phyloP scores from a whole-genome alignment of 2,329 filamentous ascomycete genomes.

The Beauveria sp. region DNA sequence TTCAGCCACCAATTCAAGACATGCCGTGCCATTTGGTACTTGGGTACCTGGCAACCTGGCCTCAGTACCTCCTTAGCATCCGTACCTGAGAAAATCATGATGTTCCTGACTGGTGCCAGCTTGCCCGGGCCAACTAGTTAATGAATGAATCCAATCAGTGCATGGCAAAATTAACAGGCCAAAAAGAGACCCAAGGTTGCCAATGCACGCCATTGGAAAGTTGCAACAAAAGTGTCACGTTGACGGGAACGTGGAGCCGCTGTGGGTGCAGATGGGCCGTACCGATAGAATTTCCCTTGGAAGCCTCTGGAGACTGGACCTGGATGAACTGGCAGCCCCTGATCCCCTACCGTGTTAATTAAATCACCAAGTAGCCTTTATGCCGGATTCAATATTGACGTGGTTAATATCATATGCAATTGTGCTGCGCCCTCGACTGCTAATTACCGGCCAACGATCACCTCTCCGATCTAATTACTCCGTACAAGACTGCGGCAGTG shows the following conservation, averaged over 20 bases:
- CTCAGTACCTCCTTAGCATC: background rate
- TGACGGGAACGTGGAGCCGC: slow-evolving; percentile 8
- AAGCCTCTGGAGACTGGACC: background rate
- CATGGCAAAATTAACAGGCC: background rate
- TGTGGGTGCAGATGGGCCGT: slow-evolving; percentile 6
- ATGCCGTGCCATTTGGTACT: background rate
- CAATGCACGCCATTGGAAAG: background rate
- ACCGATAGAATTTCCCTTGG: background rate
- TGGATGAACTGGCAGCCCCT: no score
- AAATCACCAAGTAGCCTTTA: no score
- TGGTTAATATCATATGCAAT: background rate
- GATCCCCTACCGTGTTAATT: background rate
- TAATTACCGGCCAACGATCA: background rate
- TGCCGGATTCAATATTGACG: no score
- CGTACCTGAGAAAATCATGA: background rate
- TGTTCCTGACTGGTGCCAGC: background rate
- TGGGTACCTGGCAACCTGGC: no score
- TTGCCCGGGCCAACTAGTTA: no score
- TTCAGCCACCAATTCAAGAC: background rate
- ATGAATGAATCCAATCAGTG: no score
- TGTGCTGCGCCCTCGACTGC: background rate
- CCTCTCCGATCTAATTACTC: no score
- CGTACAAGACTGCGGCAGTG: no score
- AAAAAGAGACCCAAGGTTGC: background rate
- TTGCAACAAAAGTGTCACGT: background rate